Percentiles rank a stretch among this genome's conserved stretches.
Evolutionary conservation across 2,329 filamentous ascomycete species (phyloP).

Genomic region (Rutstroemia sydowiana): DNA sequence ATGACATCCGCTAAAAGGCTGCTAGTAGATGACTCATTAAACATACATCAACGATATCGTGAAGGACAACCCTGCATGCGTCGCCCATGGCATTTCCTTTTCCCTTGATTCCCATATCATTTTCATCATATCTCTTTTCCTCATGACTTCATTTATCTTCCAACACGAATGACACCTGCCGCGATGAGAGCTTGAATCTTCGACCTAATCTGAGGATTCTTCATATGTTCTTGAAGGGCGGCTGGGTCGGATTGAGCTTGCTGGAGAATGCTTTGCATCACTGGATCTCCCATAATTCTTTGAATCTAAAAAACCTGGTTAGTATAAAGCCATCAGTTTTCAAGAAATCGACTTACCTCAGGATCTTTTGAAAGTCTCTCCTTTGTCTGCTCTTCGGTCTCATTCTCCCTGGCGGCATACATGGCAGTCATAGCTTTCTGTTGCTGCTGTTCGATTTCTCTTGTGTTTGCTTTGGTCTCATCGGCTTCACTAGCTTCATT

Average conservation of each 20-base stretch:
- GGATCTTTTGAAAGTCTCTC: constrained; percentile 86
- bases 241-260: constrained; percentile 91
- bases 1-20: background rate
- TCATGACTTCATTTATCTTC: constrained; percentile 32
- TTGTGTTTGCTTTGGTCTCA: constrained; percentile 65
- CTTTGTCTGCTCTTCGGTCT: constrained; percentile 92
- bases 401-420: constrained; percentile 83
- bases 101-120: background rate
- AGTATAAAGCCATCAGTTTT: constrained; percentile 8
- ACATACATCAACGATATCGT: background rate
- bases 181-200: constrained; percentile 62
- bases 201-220: constrained; percentile 72
- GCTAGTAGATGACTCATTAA: background rate
- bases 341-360: constrained; percentile 53
- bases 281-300: constrained; percentile 84
- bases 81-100: background rate
- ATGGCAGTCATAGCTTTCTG: constrained; percentile 88
- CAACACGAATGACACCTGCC: constrained; percentile 82
- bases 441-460: constrained; percentile 90
- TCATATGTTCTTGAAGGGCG: constrained; percentile 94
- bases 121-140: background rate
- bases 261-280: constrained; percentile 96
- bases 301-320: constrained; percentile 52
- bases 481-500: constrained; percentile 74
- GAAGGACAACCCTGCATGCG: background rate